These are phyloP conservation scores for Ceriops tagal DNA, from an alignment of 345 rosid genomes.

Conservation along the genomic window DNA sequence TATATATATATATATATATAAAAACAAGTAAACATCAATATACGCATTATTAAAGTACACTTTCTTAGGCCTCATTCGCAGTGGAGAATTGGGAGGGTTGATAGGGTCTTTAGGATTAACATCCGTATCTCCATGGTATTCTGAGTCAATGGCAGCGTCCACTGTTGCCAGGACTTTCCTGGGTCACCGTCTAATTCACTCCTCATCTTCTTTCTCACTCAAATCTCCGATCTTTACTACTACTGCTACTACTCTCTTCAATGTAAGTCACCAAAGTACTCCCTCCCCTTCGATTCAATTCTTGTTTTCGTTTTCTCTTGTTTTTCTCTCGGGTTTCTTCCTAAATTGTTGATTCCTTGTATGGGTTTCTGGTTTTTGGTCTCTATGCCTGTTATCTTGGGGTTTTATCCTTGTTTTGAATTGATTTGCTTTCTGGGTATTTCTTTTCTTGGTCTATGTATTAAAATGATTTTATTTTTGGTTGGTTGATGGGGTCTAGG, in stretches of 20 bases:
- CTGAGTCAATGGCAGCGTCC: conserved; percentile 51
- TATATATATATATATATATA: no score
- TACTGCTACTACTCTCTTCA: conserved; percentile 33
- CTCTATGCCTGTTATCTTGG: background rate
- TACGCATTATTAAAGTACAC: no score
- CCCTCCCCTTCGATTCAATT: background rate
- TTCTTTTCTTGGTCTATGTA: conserved; percentile 3
- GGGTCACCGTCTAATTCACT: conserved; percentile 44
- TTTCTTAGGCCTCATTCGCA: conserved; percentile 8
- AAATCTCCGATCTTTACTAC: conserved; percentile 29
- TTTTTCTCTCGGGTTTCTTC: conserved; percentile 5
- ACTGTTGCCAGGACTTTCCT: conserved; percentile 40
- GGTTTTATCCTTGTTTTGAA: conserved; percentile 2
- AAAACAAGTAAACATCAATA: background rate
- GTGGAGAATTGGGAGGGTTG: no score
- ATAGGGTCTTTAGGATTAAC: background rate
- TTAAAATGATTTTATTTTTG: conserved; percentile 1
- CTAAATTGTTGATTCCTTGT: conserved; percentile 10
- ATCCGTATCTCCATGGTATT: conserved; percentile 19
- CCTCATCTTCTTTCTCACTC: conserved; percentile 28
- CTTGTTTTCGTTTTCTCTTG: background rate
- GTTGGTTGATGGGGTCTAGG: background rate
- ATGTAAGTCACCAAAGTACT: conserved; percentile 35
- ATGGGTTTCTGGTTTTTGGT: conserved; percentile 5
- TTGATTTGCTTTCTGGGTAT: conserved; percentile 14